Evolutionary conservation across 192 early-diverging fungal species (phyloP).

Genomic region (Coemansia sp.): DNA sequence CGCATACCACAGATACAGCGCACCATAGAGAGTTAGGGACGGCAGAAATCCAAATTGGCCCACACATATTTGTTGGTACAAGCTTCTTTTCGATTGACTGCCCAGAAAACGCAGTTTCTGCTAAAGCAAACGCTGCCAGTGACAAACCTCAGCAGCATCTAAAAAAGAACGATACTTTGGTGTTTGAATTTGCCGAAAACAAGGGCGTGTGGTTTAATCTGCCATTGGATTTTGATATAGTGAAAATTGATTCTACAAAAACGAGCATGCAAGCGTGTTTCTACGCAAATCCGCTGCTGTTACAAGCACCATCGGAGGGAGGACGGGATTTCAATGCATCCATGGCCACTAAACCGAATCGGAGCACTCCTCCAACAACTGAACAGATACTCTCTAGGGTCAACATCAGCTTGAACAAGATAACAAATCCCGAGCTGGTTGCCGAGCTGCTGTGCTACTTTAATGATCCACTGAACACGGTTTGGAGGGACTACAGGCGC

Average conservation of each 20-base stretch:
- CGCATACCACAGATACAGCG: neutral
- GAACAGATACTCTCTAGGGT: constrained; percentile 21
- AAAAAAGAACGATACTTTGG: constrained; percentile 18
- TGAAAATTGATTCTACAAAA: constrained; percentile 22
- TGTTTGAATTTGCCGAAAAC: constrained; percentile 61
- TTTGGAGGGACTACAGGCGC: constrained; percentile 34
- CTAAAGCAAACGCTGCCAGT: neutral
- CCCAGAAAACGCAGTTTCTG: neutral
- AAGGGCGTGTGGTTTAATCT: constrained; percentile 54
- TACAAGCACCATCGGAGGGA: no score
- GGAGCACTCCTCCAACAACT: constrained; percentile 13
- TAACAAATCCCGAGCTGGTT: neutral
- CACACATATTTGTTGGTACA: constrained; percentile 56
- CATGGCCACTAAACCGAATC: constrained; percentile 18
- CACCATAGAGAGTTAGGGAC: constrained; percentile 20
- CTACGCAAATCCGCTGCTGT: constrained; percentile 15
- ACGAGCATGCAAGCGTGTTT: constrained; percentile 16
- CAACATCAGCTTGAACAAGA: constrained; percentile 15
- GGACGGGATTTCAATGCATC: constrained; percentile 2
- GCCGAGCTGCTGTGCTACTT: constrained; percentile 17
- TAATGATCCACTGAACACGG: constrained; percentile 1
- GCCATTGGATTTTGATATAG: constrained; percentile 59
- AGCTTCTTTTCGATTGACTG: constrained; percentile 36
- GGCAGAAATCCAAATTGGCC: constrained; percentile 57
- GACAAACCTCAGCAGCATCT: constrained; percentile 1